These are phyloP conservation scores for Monosporascus sp. DNA, from an alignment of 2,329 filamentous ascomycete species.

Conservation along the genomic window DNA sequence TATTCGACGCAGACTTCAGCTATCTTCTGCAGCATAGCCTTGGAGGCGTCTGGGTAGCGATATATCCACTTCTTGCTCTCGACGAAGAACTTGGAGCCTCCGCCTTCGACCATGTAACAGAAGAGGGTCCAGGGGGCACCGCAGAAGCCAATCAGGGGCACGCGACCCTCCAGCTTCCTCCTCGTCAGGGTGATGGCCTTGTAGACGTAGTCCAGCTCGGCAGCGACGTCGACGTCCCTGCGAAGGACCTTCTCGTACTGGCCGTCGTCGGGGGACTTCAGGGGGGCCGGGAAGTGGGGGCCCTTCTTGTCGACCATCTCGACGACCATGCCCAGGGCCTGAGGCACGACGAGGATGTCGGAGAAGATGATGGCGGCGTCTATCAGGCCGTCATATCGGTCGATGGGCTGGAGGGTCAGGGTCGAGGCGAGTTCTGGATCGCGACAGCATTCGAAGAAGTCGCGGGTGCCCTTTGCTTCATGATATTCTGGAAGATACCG, in stretches of 20 bases:
- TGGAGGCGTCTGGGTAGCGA: slow-evolving; percentile 74
- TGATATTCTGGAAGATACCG: slow-evolving; percentile 98
- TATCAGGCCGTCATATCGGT: slow-evolving; percentile 83
- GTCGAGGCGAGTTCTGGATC: slow-evolving; percentile 88
- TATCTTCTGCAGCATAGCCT: slow-evolving; percentile 83
- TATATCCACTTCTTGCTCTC: slow-evolving; percentile 97
- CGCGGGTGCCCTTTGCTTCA: slow-evolving; percentile 79
- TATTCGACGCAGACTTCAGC: slow-evolving; percentile 93
- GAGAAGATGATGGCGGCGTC: slow-evolving; percentile 99
- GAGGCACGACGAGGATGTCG: slow-evolving; percentile 94
- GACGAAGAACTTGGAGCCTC: slow-evolving; percentile 90
- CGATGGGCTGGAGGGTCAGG: slow-evolving; percentile 89
- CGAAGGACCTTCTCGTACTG: slow-evolving; percentile 77
- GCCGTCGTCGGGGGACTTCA: slow-evolving; percentile 71
- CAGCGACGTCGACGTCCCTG: slow-evolving; percentile 75
- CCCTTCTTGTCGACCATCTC: slow-evolving; percentile 98
- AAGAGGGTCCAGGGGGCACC: slow-evolving; percentile 95
- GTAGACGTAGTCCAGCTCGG: slow-evolving; percentile 90
- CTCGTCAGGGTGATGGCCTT: slow-evolving; percentile 88
- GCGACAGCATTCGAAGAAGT: slow-evolving; percentile 98
- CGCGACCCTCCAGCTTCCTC: slow-evolving; percentile 78
- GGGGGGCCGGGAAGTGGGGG: slow-evolving; percentile 84
- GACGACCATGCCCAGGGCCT: slow-evolving; percentile 97
- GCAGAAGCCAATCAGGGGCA: slow-evolving; percentile 93
- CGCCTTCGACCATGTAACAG: slow-evolving; percentile 99